Conservation (phyloP, 208 protist species). For the Endotrypanum monterogeii region DNA sequence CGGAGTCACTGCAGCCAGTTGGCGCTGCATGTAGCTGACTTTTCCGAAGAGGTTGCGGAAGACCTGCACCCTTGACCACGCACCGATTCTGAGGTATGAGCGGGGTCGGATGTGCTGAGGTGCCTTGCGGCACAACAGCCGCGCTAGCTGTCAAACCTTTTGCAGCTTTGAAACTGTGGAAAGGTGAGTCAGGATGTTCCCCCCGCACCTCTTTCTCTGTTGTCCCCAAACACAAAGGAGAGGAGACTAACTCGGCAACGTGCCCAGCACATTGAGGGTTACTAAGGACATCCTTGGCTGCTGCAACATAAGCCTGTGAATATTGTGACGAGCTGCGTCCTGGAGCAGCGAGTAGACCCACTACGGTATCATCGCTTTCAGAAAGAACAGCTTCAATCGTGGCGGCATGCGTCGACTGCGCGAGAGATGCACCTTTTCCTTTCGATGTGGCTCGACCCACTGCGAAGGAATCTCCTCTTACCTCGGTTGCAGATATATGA, state of each 20-base stretch:
- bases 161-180: background rate
- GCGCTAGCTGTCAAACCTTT: background rate
- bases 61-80: constrained; percentile 18
- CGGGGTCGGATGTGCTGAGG: constrained; percentile 10
- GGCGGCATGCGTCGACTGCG: background rate
- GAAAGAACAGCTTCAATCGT: background rate
- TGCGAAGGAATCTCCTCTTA: background rate
- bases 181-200: background rate
- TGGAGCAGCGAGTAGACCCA: background rate
- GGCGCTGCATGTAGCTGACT: constrained; percentile 41
- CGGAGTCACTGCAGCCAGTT: constrained; percentile 62
- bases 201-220: constrained; percentile 2
- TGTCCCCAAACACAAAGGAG: background rate
- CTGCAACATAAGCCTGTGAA: background rate
- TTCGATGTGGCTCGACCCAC: background rate
- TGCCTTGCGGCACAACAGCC: background rate
- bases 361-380: background rate
- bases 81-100: constrained; percentile 20
- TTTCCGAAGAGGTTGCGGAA: constrained; percentile 36
- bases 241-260: constrained; percentile 6
- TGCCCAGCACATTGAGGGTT: background rate
- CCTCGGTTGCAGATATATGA: constrained; percentile 9
- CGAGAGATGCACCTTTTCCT: too few species aligned
- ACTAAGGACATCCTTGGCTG: background rate
- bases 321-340: background rate